Conservation (phyloP, 2,329 filamentous ascomycete species). For the Fusarium marasasianum region DNA sequence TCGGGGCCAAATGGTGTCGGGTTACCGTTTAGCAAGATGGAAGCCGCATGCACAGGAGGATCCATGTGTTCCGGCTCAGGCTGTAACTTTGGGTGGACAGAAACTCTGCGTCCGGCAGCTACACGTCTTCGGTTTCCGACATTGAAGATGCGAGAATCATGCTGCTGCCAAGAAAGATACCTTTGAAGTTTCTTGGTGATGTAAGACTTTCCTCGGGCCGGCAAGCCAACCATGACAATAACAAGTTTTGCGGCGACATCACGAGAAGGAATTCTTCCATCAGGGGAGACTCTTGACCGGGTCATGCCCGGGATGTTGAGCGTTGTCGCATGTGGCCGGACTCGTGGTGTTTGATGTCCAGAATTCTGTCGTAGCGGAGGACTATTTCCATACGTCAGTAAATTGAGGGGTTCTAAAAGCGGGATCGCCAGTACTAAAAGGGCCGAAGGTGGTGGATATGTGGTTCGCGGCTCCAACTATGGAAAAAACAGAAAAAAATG, state of each 20-base stretch:
- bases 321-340: conserved; percentile 87
- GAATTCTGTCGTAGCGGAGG: conserved; percentile 77
- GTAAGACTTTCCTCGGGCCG: conserved; percentile 96
- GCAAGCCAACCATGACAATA: conserved; percentile 97
- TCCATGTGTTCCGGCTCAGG: conserved; percentile 53
- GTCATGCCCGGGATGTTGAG: conserved; percentile 97
- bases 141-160: conserved; percentile 96
- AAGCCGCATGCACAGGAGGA: conserved; percentile 62
- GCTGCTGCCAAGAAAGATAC: conserved; percentile 96
- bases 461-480: conserved; percentile 30
- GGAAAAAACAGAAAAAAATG: conserved; percentile 14
- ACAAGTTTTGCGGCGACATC: conserved; percentile 97
- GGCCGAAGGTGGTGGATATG: conserved; percentile 35
- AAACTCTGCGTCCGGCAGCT: conserved; percentile 69
- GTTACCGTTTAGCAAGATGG: conserved; percentile 67
- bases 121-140: conserved; percentile 90
- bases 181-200: conserved; percentile 98
- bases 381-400: conserved; percentile 54
- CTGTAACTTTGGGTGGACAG: conserved; percentile 46
- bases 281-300: conserved; percentile 92
- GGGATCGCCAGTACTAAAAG: conserved; percentile 33
- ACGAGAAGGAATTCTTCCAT: conserved; percentile 90
- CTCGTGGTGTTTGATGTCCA: conserved; percentile 78
- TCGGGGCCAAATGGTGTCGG: conserved; percentile 48
- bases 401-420: conserved; percentile 26